Percentiles rank a stretch among this genome's conserved stretches.
Evolutionary conservation across 768 basidiomycete genomes (phyloP).

Genomic region (Lactarius deliciosus): DNA sequence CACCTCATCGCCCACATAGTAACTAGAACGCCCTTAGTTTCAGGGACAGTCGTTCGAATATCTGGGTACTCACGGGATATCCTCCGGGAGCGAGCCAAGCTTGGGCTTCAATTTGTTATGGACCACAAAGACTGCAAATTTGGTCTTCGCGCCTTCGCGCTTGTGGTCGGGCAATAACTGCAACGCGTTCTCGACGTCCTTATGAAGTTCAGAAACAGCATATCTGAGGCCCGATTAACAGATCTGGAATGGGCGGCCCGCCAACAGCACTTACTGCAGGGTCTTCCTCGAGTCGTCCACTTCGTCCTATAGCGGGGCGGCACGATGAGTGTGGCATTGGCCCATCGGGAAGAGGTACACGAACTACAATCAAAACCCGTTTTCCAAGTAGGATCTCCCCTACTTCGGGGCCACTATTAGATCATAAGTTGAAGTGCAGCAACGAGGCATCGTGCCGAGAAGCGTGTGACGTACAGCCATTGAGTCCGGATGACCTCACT

Average conservation of each 20-base stretch:
- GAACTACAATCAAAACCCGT: conserved; percentile 77
- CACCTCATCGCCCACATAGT: conserved; percentile 80
- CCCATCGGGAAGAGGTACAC: conserved; percentile 34
- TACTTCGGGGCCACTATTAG: conserved; percentile 57
- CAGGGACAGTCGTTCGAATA: conserved; percentile 10
- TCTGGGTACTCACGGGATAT: conserved; percentile 52
- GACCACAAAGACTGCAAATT: conserved; percentile 92
- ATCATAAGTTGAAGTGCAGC: conserved; percentile 2
- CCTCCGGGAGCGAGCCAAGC: conserved; percentile 66
- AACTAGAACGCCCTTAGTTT: conserved; percentile 43
- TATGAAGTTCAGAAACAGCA: conserved; percentile 83
- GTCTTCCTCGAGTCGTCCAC: conserved; percentile 89
- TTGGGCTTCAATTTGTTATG: conserved; percentile 93
- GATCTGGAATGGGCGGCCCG: conserved; percentile 4
- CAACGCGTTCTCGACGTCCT: conserved; percentile 79
- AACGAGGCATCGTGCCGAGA: conserved; percentile 5
- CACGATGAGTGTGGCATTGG: conserved; percentile 27
- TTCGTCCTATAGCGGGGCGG: conserved; percentile 58
- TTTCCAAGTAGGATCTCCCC: conserved; percentile 75
- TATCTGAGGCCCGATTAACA: conserved; percentile 52
- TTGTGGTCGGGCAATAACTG: conserved; percentile 65
- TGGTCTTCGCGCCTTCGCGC: conserved; percentile 65
- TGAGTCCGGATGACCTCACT: conserved; percentile 91
- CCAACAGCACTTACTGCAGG: conserved; percentile 58
- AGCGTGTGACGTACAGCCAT: conserved; percentile 61